Evolutionary conservation across 2,329 filamentous ascomycete species (phyloP).

Genomic region (Epichloe gansuensis): DNA sequence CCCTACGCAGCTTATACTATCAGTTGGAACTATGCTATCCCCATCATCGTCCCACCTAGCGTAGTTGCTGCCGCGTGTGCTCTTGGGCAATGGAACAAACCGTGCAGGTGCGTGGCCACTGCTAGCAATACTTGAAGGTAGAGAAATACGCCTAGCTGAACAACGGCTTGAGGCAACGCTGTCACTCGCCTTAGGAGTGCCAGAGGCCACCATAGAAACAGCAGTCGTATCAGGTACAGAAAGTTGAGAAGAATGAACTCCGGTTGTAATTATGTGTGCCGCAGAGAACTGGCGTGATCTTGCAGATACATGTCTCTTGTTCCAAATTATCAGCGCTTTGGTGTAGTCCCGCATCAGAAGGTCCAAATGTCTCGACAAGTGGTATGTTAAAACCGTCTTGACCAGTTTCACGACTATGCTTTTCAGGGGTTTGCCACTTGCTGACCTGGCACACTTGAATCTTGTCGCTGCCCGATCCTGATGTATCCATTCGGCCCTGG

Average conservation of each 20-base stretch:
- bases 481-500: not conserved
- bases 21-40: slow-evolving; percentile 44
- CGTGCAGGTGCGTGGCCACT: slow-evolving; percentile 21
- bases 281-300: not conserved
- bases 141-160: slow-evolving; percentile 16
- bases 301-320: slow-evolving; percentile 1
- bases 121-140: slow-evolving; percentile 10
- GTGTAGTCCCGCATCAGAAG: too few species aligned
- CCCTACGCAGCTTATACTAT: slow-evolving; percentile 52
- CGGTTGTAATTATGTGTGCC: not conserved
- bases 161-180: slow-evolving; percentile 3
- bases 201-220: not conserved
- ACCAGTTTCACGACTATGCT: too few species aligned
- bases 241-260: not conserved
- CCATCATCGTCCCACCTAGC: slow-evolving; percentile 34
- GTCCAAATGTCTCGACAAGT: too few species aligned
- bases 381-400: too few species aligned
- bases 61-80: slow-evolving; percentile 28
- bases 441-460: too few species aligned
- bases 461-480: not conserved
- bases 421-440: too few species aligned
- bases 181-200: not conserved
- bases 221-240: not conserved
- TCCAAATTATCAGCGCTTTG: not conserved
- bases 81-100: slow-evolving; percentile 28